Percentiles rank a stretch among this genome's conserved stretches.
phyloP scores from a whole-genome alignment of 768 basidiomycete species.

The Amanita rubescens region DNA sequence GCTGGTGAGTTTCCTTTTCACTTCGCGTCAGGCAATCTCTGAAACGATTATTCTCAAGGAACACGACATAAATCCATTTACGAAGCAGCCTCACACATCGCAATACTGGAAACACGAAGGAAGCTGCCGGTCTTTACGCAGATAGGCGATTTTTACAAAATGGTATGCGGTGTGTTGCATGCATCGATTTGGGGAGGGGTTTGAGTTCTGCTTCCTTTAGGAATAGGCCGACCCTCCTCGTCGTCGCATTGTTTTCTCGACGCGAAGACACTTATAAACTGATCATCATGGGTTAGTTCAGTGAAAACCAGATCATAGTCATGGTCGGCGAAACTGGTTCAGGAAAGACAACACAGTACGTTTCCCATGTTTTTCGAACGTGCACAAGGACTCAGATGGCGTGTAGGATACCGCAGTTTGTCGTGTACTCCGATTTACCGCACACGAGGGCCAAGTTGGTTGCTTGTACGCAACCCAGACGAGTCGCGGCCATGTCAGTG shows the following conservation, averaged over 20 bases:
- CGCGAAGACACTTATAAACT: not conserved
- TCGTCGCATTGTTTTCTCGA: conserved; percentile 15
- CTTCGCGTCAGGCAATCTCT: not conserved
- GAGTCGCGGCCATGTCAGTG: conserved; percentile 97
- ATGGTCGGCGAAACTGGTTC: conserved; percentile 95
- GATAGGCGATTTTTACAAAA: conserved; percentile 88
- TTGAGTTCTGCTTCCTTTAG: conserved; percentile 38
- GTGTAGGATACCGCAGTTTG: conserved; percentile 90
- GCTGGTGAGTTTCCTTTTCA: conserved; percentile 44
- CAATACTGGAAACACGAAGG: conserved; percentile 75
- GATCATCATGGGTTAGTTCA: conserved; percentile 41
- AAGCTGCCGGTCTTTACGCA: conserved; percentile 88
- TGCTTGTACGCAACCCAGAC: conserved; percentile 93
- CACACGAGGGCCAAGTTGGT: conserved; percentile 87
- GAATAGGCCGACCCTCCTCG: conserved; percentile 29
- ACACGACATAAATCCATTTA: conserved; percentile 83
- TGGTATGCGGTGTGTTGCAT: conserved; percentile 48
- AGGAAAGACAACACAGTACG: conserved; percentile 93
- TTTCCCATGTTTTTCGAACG: conserved; percentile 8
- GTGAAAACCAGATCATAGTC: conserved; percentile 75
- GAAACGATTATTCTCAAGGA: conserved; percentile 39
- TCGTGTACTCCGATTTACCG: conserved; percentile 87
- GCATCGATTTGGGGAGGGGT: conserved; percentile 29
- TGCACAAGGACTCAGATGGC: not conserved
- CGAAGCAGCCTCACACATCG: conserved; percentile 62